A percentile compares a stretch with the other conserved stretches of the same genome.
phyloP scores from a whole-genome alignment of 345 rosid species.

The Aquilaria sinensis region DNA sequence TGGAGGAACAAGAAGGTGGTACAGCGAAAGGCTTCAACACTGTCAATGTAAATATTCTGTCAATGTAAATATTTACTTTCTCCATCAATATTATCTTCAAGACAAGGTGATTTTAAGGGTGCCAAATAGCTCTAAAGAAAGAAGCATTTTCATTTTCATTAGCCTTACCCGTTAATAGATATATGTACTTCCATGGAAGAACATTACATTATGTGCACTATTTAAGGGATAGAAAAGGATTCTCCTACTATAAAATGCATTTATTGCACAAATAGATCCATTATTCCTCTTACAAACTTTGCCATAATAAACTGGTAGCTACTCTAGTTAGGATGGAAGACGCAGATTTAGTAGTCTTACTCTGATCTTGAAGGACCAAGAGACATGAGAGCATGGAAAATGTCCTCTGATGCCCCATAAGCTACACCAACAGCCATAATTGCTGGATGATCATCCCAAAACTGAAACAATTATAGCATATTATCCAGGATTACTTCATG shows the following conservation, averaged over 20 bases:
- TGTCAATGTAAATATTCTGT: no score
- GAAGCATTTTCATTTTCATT: no score
- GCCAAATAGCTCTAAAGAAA: no score
- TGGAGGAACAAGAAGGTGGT: no score
- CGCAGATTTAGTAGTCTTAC: slow-evolving; percentile 40
- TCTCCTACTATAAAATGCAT: not conserved
- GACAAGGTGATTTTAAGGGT: no score
- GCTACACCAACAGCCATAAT: slow-evolving; percentile 93
- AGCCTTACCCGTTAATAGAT: not conserved
- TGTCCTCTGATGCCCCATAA: slow-evolving; percentile 76
- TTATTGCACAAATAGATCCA: no score
- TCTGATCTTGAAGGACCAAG: slow-evolving; percentile 79
- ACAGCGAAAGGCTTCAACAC: no score
- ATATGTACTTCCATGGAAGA: not conserved
- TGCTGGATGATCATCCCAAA: slow-evolving; percentile 92
- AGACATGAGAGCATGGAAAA: slow-evolving; percentile 75
- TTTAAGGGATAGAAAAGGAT: not conserved
- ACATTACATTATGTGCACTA: not conserved
- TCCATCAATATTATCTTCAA: no score
- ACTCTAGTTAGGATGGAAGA: not conserved
- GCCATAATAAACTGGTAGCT: not conserved
- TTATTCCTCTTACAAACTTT: not conserved
- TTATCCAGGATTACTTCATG: not conserved
- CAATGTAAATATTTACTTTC: no score
- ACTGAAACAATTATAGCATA: slow-evolving; percentile 28